phyloP scores from a whole-genome alignment of 2,329 filamentous ascomycete species.

The Neophaeococcomyces aloes region DNA sequence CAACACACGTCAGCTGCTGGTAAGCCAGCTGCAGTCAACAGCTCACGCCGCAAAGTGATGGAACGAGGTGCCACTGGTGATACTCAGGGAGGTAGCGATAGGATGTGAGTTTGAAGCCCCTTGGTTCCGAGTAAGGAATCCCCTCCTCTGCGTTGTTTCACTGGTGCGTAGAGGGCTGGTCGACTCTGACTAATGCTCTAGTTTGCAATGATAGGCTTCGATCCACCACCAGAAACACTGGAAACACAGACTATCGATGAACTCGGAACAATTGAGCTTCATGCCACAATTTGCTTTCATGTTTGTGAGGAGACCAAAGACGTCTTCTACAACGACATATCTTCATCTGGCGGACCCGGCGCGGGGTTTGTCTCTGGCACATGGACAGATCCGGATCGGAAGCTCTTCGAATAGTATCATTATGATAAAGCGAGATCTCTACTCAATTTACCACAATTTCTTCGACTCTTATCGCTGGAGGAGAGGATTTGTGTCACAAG shows the following conservation, averaged over 20 bases:
- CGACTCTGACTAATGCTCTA: slow-evolving; percentile 69
- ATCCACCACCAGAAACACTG: slow-evolving; percentile 62
- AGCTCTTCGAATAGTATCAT: slow-evolving; percentile 8
- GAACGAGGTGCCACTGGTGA: slow-evolving; percentile 49
- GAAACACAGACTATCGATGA: slow-evolving; percentile 40
- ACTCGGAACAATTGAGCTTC: slow-evolving; percentile 42
- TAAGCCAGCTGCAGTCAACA: slow-evolving; percentile 64
- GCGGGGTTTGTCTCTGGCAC: slow-evolving; percentile 24
- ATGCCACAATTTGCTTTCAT: slow-evolving; percentile 7
- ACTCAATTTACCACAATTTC: not conserved
- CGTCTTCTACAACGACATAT: slow-evolving; percentile 12
- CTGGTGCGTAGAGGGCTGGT: slow-evolving; percentile 65
- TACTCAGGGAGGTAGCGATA: slow-evolving; percentile 67
- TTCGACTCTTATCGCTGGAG: not conserved
- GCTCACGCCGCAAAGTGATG: slow-evolving; percentile 73
- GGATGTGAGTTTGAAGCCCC: slow-evolving; percentile 85
- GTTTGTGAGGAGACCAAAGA: slow-evolving; percentile 12
- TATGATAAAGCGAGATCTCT: not conserved
- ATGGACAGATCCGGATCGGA: slow-evolving; percentile 23
- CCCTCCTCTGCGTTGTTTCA: slow-evolving; percentile 72
- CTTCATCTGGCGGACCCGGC: slow-evolving; percentile 23
- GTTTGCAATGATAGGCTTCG: slow-evolving; percentile 78
- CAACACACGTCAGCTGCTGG: slow-evolving; percentile 45
- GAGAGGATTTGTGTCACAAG: not conserved
- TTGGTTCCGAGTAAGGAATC: slow-evolving; percentile 79